A percentile compares a stretch with the other conserved stretches of the same genome.
Conservation (phyloP, 116 monocot species). For the Iris pallida region DNA sequence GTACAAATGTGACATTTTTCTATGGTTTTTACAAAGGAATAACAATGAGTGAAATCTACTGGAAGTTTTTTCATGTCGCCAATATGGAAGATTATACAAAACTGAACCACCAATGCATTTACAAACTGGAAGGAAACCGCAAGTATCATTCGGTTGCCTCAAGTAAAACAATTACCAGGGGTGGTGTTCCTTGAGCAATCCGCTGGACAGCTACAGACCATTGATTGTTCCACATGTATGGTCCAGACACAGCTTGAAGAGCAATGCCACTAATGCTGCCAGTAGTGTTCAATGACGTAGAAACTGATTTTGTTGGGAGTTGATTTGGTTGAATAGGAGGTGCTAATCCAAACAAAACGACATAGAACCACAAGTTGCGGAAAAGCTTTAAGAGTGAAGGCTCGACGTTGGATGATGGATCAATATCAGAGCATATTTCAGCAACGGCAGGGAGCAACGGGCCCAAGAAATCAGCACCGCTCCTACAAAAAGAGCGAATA, state of each 20-base stretch:
- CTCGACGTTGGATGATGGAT: constrained; percentile 69
- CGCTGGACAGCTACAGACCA: constrained; percentile 82
- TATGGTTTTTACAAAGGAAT: constrained; percentile 3
- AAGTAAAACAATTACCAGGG: constrained; percentile 51
- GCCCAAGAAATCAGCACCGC: constrained; percentile 95
- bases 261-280: constrained; percentile 54
- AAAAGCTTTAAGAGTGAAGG: constrained; percentile 90
- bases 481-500: constrained; percentile 45
- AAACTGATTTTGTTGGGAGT: constrained; percentile 46
- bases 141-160: background rate
- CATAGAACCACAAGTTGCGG: constrained; percentile 96
- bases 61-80: too few relatives aligned
- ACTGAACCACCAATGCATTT: too few relatives aligned
- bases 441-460: constrained; percentile 96
- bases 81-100: too few relatives aligned
- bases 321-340: constrained; percentile 76
- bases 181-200: constrained; percentile 88
- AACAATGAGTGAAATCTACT: too few relatives aligned
- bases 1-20: background rate
- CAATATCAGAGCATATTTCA: constrained; percentile 96
- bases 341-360: constrained; percentile 94
- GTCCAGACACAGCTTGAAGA: constrained; percentile 84
- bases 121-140: background rate
- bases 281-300: constrained; percentile 51
- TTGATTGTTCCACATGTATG: constrained; percentile 82